These are phyloP conservation scores for Parathielavia hyrcaniae DNA, from an alignment of 495 filamentous ascomycete species.

Conservation along the genomic window DNA sequence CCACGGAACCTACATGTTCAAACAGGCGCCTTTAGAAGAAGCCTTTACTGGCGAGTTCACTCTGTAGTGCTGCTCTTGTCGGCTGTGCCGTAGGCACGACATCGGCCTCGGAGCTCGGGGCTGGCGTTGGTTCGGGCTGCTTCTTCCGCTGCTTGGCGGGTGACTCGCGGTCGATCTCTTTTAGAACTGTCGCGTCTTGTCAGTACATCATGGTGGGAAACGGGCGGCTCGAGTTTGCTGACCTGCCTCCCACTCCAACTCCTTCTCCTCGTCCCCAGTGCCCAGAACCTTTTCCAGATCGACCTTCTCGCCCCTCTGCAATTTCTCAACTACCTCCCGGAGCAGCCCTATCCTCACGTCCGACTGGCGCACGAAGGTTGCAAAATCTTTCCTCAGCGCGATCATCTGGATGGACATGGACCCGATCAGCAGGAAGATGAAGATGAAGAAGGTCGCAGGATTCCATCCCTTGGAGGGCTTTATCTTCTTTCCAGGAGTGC, in stretches of 20 bases:
- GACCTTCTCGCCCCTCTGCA: conserved; percentile 81
- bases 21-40: conserved; percentile 34
- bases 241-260: conserved; percentile 88
- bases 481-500: conserved; percentile 18
- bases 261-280: conserved; percentile 66
- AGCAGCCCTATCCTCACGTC: conserved; percentile 73
- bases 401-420: conserved; percentile 93
- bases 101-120: neutral
- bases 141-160: conserved; percentile 46
- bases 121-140: conserved; percentile 6
- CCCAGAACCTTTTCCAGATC: conserved; percentile 82
- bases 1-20: no score
- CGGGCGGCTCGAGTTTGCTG: conserved; percentile 12
- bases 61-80: conserved; percentile 9
- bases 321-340: conserved; percentile 72
- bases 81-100: neutral
- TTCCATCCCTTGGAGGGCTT: conserved; percentile 69
- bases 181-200: conserved; percentile 51
- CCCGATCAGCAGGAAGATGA: conserved; percentile 85
- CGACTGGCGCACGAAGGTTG: conserved; percentile 62
- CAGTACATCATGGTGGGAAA: conserved; percentile 6
- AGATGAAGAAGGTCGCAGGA: conserved; percentile 85
- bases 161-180: conserved; percentile 76
- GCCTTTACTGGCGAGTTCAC: conserved; percentile 24
- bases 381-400: conserved; percentile 65